These are phyloP conservation scores for Trichophyton schoenleinii DNA, from an alignment of 2,329 filamentous ascomycete species.

Conservation along the genomic window DNA sequence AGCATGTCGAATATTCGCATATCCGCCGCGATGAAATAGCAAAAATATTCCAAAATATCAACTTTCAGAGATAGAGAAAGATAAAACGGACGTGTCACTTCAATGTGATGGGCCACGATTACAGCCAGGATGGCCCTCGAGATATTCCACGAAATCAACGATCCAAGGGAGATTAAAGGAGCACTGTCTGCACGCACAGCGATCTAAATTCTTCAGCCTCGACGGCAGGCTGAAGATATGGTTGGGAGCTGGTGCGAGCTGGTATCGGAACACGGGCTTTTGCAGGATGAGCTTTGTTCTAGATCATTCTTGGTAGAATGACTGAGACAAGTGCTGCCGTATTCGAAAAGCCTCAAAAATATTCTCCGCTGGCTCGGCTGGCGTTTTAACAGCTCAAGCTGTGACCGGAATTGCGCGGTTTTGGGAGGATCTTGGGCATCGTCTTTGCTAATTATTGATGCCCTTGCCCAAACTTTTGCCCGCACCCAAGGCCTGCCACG, in stretches of 20 bases:
- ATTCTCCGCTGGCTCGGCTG: not conserved
- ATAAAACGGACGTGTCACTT: not conserved
- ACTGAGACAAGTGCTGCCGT: not conserved
- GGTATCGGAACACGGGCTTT: not conserved
- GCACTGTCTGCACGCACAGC: not conserved
- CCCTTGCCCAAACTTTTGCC: not conserved
- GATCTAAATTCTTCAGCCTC: not conserved
- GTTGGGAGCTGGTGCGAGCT: not conserved
- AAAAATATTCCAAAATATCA: not conserved
- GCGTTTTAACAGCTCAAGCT: not conserved
- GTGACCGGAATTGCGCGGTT: not conserved
- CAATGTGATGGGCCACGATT: not conserved
- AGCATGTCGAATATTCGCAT: not conserved
- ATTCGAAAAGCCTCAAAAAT: not conserved
- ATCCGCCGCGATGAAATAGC: not conserved
- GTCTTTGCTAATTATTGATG: not conserved
- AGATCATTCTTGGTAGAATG: not conserved
- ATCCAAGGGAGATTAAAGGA: slow-evolving; percentile 1
- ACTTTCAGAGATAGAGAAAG: not conserved
- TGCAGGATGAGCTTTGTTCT: not conserved
- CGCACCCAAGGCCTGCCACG: not conserved
- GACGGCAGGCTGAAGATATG: not conserved
- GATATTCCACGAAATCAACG: not conserved
- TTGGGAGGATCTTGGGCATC: not conserved
- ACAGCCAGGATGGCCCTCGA: not conserved